Evolutionary conservation across 148 eudicot species (phyloP).

Genomic region (Cornus controversa): DNA sequence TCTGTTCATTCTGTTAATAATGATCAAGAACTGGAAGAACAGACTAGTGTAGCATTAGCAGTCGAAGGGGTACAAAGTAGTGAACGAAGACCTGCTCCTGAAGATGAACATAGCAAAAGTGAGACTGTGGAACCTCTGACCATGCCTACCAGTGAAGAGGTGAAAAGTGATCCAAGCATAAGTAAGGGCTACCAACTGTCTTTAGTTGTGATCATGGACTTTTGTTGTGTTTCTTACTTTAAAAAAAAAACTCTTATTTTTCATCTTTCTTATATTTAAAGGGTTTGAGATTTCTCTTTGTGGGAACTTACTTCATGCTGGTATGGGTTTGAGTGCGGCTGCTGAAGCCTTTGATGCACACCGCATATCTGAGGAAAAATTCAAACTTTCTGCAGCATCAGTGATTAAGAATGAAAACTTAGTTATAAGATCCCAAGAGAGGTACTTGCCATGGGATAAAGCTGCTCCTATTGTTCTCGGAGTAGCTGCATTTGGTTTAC

Average conservation of each 20-base stretch:
- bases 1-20: slow-evolving; percentile 15
- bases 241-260: background rate
- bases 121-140: slow-evolving; percentile 36
- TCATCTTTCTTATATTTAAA: slow-evolving; percentile 26
- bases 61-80: slow-evolving; percentile 25
- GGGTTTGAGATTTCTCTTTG: slow-evolving; percentile 83
- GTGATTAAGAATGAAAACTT: slow-evolving; percentile 69
- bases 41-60: background rate
- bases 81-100: slow-evolving; percentile 27
- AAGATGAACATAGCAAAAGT: slow-evolving; percentile 31
- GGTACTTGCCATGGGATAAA: slow-evolving; percentile 80
- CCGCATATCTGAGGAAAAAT: slow-evolving; percentile 58
- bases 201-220: background rate
- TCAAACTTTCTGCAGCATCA: slow-evolving; percentile 54
- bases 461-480: slow-evolving; percentile 83
- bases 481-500: slow-evolving; percentile 57
- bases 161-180: slow-evolving; percentile 21
- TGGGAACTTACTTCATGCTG: slow-evolving; percentile 67
- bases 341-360: slow-evolving; percentile 64
- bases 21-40: slow-evolving; percentile 15
- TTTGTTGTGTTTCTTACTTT: slow-evolving; percentile 1
- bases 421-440: slow-evolving; percentile 54
- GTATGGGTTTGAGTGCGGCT: slow-evolving; percentile 79
- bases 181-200: slow-evolving; percentile 5
- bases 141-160: slow-evolving; percentile 27